Base-by-base conservation (phyloP, 2,329 filamentous ascomycete genomes). In the Penicillium sp. region DNA sequence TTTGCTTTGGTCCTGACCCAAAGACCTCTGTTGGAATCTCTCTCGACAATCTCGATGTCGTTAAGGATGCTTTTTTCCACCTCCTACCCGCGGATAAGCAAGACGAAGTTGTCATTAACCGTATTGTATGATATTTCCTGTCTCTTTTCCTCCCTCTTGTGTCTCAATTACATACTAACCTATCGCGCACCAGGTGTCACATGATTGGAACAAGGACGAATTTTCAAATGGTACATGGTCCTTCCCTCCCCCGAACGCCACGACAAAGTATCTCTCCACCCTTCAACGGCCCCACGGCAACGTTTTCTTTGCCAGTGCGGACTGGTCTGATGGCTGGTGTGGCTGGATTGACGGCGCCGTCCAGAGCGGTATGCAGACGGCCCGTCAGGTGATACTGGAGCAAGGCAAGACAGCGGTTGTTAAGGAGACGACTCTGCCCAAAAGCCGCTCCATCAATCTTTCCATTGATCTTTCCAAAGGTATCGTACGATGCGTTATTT, bases 341-440 rank as follows among this genome's bases (percentile, higher is more conserved):
- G 67, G 65, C 1, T 72, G 69, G 34, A 58, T 71, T n/a, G 70
- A 74, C 47, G 71, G 70, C 11, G 70, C 69, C 2, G 66, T 72
- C 34, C 68, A 72, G 49, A 55, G 61, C 19, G 69, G 70, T 7
- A 49, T 58, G 38, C 39, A 43, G 30, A 40, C 30, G 23, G 47
- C 40, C 4, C 45, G 8, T 13, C 26, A 43, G n/a, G 26, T 43
- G 9, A 43, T 43, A 7, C n/a, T 43, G 26, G 41, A 43, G 26
- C 41, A 43, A 19, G 5, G 2, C 8, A 43, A 30, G 27, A n/a
- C 41, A 27, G 23, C 23, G 2, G 41, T 26, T 16, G 27, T 43
- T 2, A 13, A 29, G 10, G 27, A 43, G 26, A 43, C 16, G n/a
- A 26, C 13, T 8, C 7, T 26, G 7, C 26, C n/a, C 4, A 43